A percentile compares a stretch with the other conserved stretches of the same genome.
These are phyloP conservation scores for Dioscorea zingiberensis DNA, from an alignment of 106 monocot genomes.

Conservation along the genomic window DNA sequence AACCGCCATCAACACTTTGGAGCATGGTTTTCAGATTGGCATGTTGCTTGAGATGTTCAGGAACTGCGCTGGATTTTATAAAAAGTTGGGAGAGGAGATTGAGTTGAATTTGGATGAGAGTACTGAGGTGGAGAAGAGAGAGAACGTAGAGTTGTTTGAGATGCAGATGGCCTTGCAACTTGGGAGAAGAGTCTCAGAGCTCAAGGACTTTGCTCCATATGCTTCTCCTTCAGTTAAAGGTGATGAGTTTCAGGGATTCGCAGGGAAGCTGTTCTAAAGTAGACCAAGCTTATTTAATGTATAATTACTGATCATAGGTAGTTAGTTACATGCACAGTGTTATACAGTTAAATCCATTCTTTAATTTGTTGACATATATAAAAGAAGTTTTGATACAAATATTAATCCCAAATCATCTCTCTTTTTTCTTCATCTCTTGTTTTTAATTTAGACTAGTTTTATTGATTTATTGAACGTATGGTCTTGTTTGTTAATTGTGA, in stretches of 20 bases:
- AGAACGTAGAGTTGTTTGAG: constrained; percentile 7
- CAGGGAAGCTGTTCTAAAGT: constrained; percentile 8
- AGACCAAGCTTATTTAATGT: too few species aligned
- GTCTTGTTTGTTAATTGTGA: too few species aligned
- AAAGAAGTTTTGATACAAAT: too few species aligned
- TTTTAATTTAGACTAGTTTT: too few species aligned
- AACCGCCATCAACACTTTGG: constrained; percentile 17
- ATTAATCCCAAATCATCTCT: too few species aligned
- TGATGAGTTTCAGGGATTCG: neutral
- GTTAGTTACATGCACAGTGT: too few species aligned
- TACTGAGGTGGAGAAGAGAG: too few species aligned
- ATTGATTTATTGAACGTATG: too few species aligned
- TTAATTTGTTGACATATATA: too few species aligned
- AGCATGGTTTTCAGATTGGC: constrained; percentile 31
- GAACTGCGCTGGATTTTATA: constrained; percentile 31
- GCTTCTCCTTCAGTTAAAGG: neutral
- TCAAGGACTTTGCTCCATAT: neutral
- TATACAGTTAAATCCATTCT: too few species aligned
- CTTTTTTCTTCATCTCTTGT: too few species aligned
- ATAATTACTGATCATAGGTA: too few species aligned
- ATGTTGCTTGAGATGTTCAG: constrained; percentile 40
- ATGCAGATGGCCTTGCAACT: constrained; percentile 4
- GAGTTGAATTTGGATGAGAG: constrained; percentile 20
- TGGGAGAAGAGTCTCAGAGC: constrained; percentile 7
- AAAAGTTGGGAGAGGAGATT: constrained; percentile 23